These are phyloP conservation scores for Whalleya microplaca DNA, from an alignment of 2,329 filamentous ascomycete species.

Conservation along the genomic window DNA sequence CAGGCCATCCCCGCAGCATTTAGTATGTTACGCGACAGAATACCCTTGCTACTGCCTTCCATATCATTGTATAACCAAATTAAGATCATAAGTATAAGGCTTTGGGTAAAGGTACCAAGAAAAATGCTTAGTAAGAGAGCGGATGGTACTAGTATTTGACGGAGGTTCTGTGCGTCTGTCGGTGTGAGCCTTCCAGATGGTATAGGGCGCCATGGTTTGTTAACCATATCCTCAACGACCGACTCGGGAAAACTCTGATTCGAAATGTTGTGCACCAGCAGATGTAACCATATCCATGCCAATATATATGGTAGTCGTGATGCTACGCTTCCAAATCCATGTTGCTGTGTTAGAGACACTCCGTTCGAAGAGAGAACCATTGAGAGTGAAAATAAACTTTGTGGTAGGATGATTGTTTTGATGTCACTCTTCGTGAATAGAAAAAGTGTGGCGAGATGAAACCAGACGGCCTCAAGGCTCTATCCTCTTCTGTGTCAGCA, in stretches of 20 bases:
- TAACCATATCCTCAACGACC: slow-evolving; percentile 33
- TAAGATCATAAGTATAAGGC: slow-evolving; percentile 29
- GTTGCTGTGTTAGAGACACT: too few species aligned
- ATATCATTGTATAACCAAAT: slow-evolving; percentile 40
- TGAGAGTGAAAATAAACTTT: slow-evolving; percentile 32
- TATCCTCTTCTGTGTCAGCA: too few species aligned
- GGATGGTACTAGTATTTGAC: slow-evolving; percentile 19
- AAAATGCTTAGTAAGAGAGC: slow-evolving; percentile 12
- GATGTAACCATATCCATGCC: slow-evolving; percentile 33
- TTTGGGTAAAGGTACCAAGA: slow-evolving; percentile 23
- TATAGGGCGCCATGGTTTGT: slow-evolving; percentile 40
- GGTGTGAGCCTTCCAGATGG: slow-evolving; percentile 29
- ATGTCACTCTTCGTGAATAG: slow-evolving; percentile 40
- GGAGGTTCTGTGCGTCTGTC: slow-evolving; percentile 20
- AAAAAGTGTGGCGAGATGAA: slow-evolving; percentile 29
- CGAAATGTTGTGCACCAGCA: slow-evolving; percentile 33
- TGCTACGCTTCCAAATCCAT: background rate
- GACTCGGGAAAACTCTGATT: slow-evolving; percentile 33
- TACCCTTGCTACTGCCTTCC: too few species aligned
- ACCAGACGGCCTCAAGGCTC: too few species aligned
- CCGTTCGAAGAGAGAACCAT: background rate
- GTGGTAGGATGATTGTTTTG: slow-evolving; percentile 39
- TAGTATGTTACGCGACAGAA: too few species aligned
- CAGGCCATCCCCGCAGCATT: too few species aligned
- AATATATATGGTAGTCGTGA: slow-evolving; percentile 1